These are phyloP conservation scores for Globisporangium cystogenes DNA, from an alignment of 352 stramenopile species.

Conservation along the genomic window DNA sequence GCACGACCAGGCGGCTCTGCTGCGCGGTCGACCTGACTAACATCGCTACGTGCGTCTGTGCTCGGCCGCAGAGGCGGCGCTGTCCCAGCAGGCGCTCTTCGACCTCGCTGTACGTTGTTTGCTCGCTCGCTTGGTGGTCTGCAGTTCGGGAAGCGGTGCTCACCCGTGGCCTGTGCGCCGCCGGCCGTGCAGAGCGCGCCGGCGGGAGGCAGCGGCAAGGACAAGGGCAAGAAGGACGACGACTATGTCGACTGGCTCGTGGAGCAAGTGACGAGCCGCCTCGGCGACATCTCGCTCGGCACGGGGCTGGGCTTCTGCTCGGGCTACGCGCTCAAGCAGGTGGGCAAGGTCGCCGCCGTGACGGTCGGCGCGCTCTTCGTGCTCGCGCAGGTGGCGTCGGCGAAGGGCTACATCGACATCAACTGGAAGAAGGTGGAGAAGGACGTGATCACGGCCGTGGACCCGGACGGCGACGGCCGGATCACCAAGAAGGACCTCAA, in stretches of 20 bases:
- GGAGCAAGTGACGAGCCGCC: slow-evolving; percentile 49
- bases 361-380: slow-evolving; percentile 77
- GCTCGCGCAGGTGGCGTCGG: slow-evolving; percentile 60
- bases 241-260: slow-evolving; percentile 61
- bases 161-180: not conserved
- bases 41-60: not conserved
- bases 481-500: slow-evolving; percentile 79
- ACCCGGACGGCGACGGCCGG: slow-evolving; percentile 82
- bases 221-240: slow-evolving; percentile 26
- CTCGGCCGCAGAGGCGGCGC: slow-evolving; percentile 18
- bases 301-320: slow-evolving; percentile 75
- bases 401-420: slow-evolving; percentile 87
- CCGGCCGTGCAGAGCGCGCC: slow-evolving; percentile 18
- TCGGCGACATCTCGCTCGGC: slow-evolving; percentile 69
- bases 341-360: slow-evolving; percentile 73
- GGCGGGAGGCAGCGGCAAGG: slow-evolving; percentile 20
- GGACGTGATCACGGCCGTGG: slow-evolving; percentile 75
- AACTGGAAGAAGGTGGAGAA: slow-evolving; percentile 89
- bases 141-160: not conserved
- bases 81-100: slow-evolving; percentile 45
- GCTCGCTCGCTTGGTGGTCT: not conserved
- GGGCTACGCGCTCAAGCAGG: slow-evolving; percentile 79
- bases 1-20: not conserved
- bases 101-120: slow-evolving; percentile 19
- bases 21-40: not conserved